Evolutionary conservation across 2,329 filamentous ascomycete genomes (phyloP).

Genomic region (Colletotrichum acutatum): DNA sequence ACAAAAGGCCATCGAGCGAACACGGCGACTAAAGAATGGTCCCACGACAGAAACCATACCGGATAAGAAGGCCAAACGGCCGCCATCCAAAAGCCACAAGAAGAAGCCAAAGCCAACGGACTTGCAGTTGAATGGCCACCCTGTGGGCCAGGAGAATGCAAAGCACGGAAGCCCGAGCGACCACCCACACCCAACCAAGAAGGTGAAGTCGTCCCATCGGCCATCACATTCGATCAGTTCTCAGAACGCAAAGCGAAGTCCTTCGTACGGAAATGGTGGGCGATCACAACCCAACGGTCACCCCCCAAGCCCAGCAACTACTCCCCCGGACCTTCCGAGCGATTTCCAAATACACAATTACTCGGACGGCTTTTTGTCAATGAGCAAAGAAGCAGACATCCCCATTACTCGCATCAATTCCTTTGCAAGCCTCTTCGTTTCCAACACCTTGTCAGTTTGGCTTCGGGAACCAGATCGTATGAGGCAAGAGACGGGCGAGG

Average conservation of each 20-base stretch:
- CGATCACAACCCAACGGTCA: constrained; percentile 66
- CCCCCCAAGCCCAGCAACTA: constrained; percentile 80
- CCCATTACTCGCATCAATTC: constrained; percentile 77
- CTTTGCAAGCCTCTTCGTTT: constrained; percentile 79
- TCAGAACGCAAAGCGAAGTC: constrained; percentile 72
- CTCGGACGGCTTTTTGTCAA: constrained; percentile 78
- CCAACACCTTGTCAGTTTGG: constrained; percentile 82
- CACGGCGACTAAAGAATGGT: constrained; percentile 67
- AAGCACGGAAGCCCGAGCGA: constrained; percentile 60
- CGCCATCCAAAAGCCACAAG: constrained; percentile 83
- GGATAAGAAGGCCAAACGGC: constrained; percentile 80
- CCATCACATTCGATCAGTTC: constrained; percentile 80
- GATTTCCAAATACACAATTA: constrained; percentile 75
- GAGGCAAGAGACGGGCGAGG: constrained; percentile 73
- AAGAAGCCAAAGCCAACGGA: constrained; percentile 84
- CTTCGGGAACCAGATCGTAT: constrained; percentile 78
- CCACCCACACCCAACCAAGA: constrained; percentile 74
- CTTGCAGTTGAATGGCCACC: constrained; percentile 74
- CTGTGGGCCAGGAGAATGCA: constrained; percentile 65
- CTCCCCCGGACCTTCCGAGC: constrained; percentile 73
- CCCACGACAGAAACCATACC: constrained; percentile 58
- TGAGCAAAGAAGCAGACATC: constrained; percentile 74
- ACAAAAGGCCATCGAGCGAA: constrained; percentile 78
- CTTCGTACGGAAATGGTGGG: constrained; percentile 70
- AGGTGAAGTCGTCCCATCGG: constrained; percentile 84